These are phyloP conservation scores for Fusarium heterosporum DNA, from an alignment of 2,329 filamentous ascomycete genomes.

Conservation along the genomic window DNA sequence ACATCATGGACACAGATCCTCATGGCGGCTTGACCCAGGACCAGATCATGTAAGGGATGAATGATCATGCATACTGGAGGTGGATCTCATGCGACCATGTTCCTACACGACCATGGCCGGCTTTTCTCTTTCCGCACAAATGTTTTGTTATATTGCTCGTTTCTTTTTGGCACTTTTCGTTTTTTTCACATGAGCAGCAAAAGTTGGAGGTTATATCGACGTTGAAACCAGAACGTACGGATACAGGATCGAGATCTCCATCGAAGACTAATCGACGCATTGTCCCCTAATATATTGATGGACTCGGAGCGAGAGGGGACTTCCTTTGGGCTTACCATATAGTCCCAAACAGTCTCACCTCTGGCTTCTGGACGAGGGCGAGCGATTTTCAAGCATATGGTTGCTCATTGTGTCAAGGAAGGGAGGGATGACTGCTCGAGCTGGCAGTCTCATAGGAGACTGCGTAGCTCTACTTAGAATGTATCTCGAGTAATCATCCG, in stretches of 20 bases:
- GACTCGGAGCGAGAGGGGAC: slow-evolving; percentile 30
- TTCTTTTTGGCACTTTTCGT: slow-evolving; percentile 37
- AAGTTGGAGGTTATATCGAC: slow-evolving; percentile 44
- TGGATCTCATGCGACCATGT: slow-evolving; percentile 11
- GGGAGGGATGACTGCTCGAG: slow-evolving; percentile 30
- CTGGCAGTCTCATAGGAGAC: slow-evolving; percentile 31
- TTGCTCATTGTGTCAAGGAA: slow-evolving; percentile 41
- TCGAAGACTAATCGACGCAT: slow-evolving; percentile 38
- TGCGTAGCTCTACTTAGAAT: slow-evolving; percentile 47
- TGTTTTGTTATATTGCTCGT: slow-evolving; percentile 40
- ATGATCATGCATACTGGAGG: slow-evolving; percentile 27
- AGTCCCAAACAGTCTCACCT: slow-evolving; percentile 31
- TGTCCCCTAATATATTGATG: slow-evolving; percentile 42
- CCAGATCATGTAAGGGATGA: slow-evolving; percentile 84
- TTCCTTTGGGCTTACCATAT: slow-evolving; percentile 35
- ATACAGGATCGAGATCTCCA: slow-evolving; percentile 37
- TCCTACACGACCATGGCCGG: slow-evolving; percentile 18
- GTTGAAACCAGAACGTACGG: slow-evolving; percentile 36
- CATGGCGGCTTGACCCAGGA: slow-evolving; percentile 88
- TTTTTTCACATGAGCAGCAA: slow-evolving; percentile 43
- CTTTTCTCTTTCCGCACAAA: slow-evolving; percentile 13
- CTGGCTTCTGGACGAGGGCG: slow-evolving; percentile 30
- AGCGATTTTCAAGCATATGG: slow-evolving; percentile 32
- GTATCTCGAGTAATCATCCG: slow-evolving; percentile 50
- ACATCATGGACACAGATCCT: slow-evolving; percentile 86